Base-by-base conservation (phyloP, 2,329 filamentous ascomycete species). In the Pseudopithomyces chartarum region DNA sequence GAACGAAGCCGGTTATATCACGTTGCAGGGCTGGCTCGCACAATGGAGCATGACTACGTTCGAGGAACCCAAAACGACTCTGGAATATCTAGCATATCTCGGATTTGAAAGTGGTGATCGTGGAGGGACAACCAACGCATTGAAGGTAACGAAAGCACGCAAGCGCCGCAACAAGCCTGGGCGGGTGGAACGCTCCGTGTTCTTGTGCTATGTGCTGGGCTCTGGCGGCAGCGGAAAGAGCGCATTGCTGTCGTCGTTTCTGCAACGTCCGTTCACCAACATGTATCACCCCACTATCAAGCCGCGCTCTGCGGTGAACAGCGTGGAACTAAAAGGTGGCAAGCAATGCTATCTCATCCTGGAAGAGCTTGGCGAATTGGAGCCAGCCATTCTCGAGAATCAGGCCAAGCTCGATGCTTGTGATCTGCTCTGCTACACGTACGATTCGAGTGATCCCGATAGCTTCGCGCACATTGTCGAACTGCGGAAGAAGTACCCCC, bases 41-140 rank as follows among this genome's bases (percentile, higher is more conserved):
- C 95, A 99, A 69, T 99, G 95, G 95, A 97, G 93, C 73, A 99
- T 99, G 95, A 99, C 95, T 0, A 99, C 95, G 0, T 99, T 98
- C 68, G 87, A 96, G 58, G 93, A 96, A 55, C 94, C 95, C 12
- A 96, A 95, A 73, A 97, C 92, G 0, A 98, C 95, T 0, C 83
- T 99, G 3, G 93, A 96, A 66, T 99, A 99, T 73, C 86, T 99
- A 2, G 95, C 95, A 2, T 97, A 97, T 72, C 87, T 99, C 2
- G 95, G 95, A 1, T 99, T 97, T 69, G 95, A 98, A 72, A 88
- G 91, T 2, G 81, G 86, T 1, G 90, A 90, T 65, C 78, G 80
- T 55, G 90, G 89, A 56, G 88, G 90, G 38, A 87, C 88, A 0
- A 92, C 91, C 1, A 91, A 91, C 0, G 95, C 95, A 2, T 81